Evolutionary conservation across 257 asterid species (phyloP), one percentile per base, ranked within the genome.

Genomic region (Lithospermum erythrorhizon): DNA sequence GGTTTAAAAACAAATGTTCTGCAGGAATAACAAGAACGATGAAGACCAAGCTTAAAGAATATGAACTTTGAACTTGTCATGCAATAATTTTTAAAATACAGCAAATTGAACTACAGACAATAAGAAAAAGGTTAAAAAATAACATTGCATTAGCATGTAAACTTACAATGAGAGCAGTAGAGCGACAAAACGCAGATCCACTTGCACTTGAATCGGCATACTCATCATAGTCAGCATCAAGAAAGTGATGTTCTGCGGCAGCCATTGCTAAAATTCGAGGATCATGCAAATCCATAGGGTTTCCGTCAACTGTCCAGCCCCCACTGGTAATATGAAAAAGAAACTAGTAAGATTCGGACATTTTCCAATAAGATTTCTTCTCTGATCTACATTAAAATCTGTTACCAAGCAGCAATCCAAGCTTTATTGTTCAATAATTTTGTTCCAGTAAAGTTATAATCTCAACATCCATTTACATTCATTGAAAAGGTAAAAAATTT

Each of bases 161-260:
- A 56, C 74, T 56, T 71, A 79, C 84, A 32, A 79, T 76, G 59
- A 76, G 69, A 70, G 82, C 82, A 62, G 72, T 78, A 60, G 82
- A 76, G 4, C 84, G 81, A 55, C 73, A 79, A 73, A 79, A 79
- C 52, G 79, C 84, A 61, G 82, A 75, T 63, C 84, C 82, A 57
- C 76, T 79, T 58, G 79, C 75, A 68, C 53, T 79, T 66, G 79
- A 67, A 67, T 76, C 80, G 24, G 75, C 64, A 64, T 79, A 76
- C 56, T 76, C 82, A 64, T 73, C 84, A 76, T 70, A 73, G 37
- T 79, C 78, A 35, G 80, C 65, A 21, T 76, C 84, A 14, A 73
- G 73, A 64, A 79, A 70, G 59, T 65, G 84, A 35, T 65, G 77
- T 66, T 79, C 82, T 6, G 84, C 79, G 2, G 75, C 76, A 16